A percentile compares a stretch with the other conserved stretches of the same genome.
Evolutionary conservation across 2,329 filamentous ascomycete species (phyloP).

Genomic region (Atkinsonella texensis): DNA sequence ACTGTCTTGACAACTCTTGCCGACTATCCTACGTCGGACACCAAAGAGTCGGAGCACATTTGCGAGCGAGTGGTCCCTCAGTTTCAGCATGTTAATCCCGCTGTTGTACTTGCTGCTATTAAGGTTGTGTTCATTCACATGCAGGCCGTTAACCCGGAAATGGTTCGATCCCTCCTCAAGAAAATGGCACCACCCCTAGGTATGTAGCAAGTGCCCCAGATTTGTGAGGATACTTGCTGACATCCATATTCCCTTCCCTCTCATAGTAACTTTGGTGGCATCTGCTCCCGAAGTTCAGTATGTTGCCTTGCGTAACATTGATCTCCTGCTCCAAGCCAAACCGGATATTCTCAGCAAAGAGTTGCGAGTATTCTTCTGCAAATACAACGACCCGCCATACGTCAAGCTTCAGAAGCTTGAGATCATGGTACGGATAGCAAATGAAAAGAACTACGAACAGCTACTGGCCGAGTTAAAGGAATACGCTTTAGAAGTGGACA

Average conservation of each 20-base stretch:
- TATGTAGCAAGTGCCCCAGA: conserved; percentile 26
- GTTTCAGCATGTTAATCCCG: conserved; percentile 96
- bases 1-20: conserved; percentile 85
- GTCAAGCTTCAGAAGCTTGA: conserved; percentile 96
- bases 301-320: conserved; percentile 90
- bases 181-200: conserved; percentile 97
- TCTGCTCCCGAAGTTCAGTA: conserved; percentile 97
- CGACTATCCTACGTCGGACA: conserved; percentile 73
- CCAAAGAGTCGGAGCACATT: conserved; percentile 95
- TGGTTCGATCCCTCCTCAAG: conserved; percentile 78
- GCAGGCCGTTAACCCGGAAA: conserved; percentile 66
- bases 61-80: conserved; percentile 93
- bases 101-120: conserved; percentile 92
- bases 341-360: conserved; percentile 96
- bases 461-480: conserved; percentile 90
- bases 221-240: neutral
- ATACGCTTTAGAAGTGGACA: conserved; percentile 95
- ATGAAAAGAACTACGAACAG: conserved; percentile 93
- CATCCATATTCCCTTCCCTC: neutral
- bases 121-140: conserved; percentile 98
- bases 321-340: conserved; percentile 87
- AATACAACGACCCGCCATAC: conserved; percentile 97
- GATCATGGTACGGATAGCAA: conserved; percentile 98
- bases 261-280: conserved; percentile 78
- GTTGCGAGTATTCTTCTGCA: conserved; percentile 97